phyloP scores from a whole-genome alignment of 1,139 yeast genomes.

The Yamadazyma trypodendri region DNA sequence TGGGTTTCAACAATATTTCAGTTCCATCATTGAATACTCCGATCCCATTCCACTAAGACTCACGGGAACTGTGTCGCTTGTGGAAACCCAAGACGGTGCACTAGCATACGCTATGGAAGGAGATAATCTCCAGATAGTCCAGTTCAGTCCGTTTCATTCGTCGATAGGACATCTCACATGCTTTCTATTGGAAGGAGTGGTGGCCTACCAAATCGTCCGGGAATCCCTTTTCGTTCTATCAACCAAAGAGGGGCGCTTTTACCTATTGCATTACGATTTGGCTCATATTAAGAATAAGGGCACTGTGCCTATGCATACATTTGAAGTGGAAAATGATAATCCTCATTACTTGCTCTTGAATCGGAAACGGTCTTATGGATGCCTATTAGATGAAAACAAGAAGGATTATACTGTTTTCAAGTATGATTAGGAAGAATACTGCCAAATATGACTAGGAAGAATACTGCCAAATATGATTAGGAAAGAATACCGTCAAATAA shows the following conservation, averaged over 20 bases:
- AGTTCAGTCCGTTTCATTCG: neutral
- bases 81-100: neutral
- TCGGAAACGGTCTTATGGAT: slow-evolving; percentile 24
- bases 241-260: neutral
- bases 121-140: neutral
- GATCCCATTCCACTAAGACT: neutral
- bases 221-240: neutral
- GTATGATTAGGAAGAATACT: too few relatives aligned
- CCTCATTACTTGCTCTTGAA: slow-evolving; percentile 12
- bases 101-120: neutral
- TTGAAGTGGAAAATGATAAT: neutral
- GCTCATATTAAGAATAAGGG: neutral
- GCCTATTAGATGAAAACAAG: slow-evolving; percentile 38
- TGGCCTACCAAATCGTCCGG: neutral
- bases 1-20: slow-evolving; percentile 1
- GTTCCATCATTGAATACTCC: neutral
- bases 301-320: neutral
- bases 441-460: too few relatives aligned
- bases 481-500: too few relatives aligned
- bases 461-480: too few relatives aligned
- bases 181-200: neutral
- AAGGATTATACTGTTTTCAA: slow-evolving; percentile 38
- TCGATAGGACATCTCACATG: neutral
- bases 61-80: neutral
- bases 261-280: slow-evolving; percentile 3